phyloP scores from a whole-genome alignment of 208 protist genomes.

The Leptomonas pyrrhocoris region DNA sequence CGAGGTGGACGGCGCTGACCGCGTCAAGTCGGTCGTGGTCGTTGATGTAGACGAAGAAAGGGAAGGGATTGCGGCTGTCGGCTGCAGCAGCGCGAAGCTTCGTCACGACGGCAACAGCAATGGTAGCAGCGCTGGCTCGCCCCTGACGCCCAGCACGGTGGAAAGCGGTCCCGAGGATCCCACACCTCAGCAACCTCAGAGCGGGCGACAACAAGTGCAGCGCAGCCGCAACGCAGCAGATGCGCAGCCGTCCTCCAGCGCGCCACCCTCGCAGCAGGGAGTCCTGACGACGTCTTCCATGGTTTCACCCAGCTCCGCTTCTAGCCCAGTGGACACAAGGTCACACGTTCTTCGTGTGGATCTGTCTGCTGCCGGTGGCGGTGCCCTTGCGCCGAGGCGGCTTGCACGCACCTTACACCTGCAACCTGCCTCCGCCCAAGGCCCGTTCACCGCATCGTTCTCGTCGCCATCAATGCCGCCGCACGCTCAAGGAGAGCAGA shows the following conservation, averaged over 20 bases:
- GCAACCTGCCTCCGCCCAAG: not conserved
- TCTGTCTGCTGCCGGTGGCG: not conserved
- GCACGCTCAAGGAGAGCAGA: not conserved
- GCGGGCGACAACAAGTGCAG: slow-evolving; percentile 5
- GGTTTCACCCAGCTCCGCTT: not conserved
- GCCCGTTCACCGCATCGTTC: not conserved
- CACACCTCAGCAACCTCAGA: too few relatives aligned
- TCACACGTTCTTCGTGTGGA: not conserved
- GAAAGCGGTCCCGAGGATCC: slow-evolving; percentile 2
- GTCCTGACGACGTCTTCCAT: not conserved
- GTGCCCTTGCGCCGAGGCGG: not conserved
- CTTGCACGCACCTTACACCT: slow-evolving; percentile 23
- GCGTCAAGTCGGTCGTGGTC: not conserved
- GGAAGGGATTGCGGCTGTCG: not conserved
- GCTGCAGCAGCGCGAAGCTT: not conserved
- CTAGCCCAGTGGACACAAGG: not conserved
- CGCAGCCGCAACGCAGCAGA: not conserved
- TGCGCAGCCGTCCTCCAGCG: not conserved
- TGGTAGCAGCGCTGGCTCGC: slow-evolving; percentile 4
- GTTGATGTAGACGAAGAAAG: not conserved
- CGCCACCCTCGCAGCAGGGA: not conserved
- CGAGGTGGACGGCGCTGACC: not conserved
- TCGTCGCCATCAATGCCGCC: not conserved
- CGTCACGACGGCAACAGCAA: slow-evolving; percentile 5
- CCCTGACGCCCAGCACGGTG: slow-evolving; percentile 3